phyloP scores from a whole-genome alignment of 2,329 filamentous ascomycete genomes.

The Tolypocladium cylindrosporum region DNA sequence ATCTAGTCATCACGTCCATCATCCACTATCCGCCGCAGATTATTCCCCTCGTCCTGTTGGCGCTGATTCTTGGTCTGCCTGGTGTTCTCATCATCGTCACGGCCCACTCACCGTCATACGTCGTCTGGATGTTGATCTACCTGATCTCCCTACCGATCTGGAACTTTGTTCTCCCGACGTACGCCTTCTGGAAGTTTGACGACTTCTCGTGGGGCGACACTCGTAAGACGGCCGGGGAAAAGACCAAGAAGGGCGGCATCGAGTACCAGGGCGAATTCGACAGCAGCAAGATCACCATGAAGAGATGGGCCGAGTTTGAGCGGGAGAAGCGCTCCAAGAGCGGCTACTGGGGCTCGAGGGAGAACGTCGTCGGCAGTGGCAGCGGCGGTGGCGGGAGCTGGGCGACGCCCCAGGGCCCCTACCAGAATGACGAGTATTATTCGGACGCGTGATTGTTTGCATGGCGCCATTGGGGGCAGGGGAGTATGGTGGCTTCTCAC shows the following conservation, averaged over 20 bases:
- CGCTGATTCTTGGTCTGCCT: constrained; percentile 84
- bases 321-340: constrained; percentile 42
- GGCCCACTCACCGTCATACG: constrained; percentile 84
- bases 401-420: constrained; percentile 31
- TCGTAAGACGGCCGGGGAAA: constrained; percentile 85
- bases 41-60: constrained; percentile 84
- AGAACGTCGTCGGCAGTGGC: constrained; percentile 35
- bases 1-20: constrained; percentile 73
- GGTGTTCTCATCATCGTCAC: constrained; percentile 87
- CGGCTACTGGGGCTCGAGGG: constrained; percentile 41
- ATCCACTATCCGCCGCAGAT: constrained; percentile 66
- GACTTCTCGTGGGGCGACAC: constrained; percentile 99
- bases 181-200: constrained; percentile 99
- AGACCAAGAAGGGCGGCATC: constrained; percentile 74
- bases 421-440: constrained; percentile 46
- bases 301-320: constrained; percentile 96
- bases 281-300: constrained; percentile 98
- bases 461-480: neutral
- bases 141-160: constrained; percentile 86
- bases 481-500: neutral
- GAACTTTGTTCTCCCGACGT: constrained; percentile 92
- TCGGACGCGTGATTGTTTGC: constrained; percentile 33
- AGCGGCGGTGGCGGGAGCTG: constrained; percentile 23
- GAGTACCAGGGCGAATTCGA: constrained; percentile 95
- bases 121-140: constrained; percentile 96